phyloP scores from a whole-genome alignment of 2,329 filamentous ascomycete genomes.

The Trichoderma aggressivum region DNA sequence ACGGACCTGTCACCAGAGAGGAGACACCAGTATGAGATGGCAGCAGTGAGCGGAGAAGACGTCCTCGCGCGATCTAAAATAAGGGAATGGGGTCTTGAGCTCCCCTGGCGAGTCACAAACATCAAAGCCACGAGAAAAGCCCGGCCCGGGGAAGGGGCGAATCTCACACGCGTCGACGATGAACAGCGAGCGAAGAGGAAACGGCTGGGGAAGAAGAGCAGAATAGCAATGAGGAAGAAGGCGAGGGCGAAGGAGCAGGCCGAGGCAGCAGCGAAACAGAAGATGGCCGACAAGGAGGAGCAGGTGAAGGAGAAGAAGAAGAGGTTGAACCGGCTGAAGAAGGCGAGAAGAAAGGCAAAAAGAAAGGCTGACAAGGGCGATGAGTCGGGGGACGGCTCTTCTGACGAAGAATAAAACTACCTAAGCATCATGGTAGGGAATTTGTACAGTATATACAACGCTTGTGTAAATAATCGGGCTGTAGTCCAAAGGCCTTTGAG shows the following conservation, averaged over 20 bases:
- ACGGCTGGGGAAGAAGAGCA: slow-evolving; percentile 56
- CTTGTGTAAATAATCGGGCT: not conserved
- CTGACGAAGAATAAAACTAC: slow-evolving; percentile 24
- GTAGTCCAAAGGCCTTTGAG: not conserved
- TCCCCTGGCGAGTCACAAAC: slow-evolving; percentile 56
- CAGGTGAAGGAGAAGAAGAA: slow-evolving; percentile 60
- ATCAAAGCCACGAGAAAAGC: slow-evolving; percentile 37
- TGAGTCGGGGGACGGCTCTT: slow-evolving; percentile 14
- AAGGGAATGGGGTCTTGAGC: slow-evolving; percentile 55
- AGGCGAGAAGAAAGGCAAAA: slow-evolving; percentile 56
- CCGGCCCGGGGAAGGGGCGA: slow-evolving; percentile 21
- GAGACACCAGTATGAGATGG: slow-evolving; percentile 39
- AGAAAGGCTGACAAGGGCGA: slow-evolving; percentile 37
- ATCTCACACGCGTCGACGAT: slow-evolving; percentile 12
- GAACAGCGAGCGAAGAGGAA: slow-evolving; percentile 34
- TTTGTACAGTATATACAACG: slow-evolving; percentile 2
- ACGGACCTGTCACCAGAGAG: slow-evolving; percentile 35
- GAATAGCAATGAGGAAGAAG: slow-evolving; percentile 49
- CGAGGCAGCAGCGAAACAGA: slow-evolving; percentile 38
- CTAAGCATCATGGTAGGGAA: not conserved
- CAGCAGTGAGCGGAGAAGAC: slow-evolving; percentile 52
- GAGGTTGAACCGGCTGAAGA: slow-evolving; percentile 57
- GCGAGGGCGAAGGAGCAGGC: slow-evolving; percentile 42
- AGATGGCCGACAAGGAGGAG: slow-evolving; percentile 50
- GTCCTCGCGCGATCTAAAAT: slow-evolving; percentile 43